Evolutionary conservation across 2,329 filamentous ascomycete species (phyloP), one percentile per base, ranked within the genome.

Genomic region (Fusarium equiseti): DNA sequence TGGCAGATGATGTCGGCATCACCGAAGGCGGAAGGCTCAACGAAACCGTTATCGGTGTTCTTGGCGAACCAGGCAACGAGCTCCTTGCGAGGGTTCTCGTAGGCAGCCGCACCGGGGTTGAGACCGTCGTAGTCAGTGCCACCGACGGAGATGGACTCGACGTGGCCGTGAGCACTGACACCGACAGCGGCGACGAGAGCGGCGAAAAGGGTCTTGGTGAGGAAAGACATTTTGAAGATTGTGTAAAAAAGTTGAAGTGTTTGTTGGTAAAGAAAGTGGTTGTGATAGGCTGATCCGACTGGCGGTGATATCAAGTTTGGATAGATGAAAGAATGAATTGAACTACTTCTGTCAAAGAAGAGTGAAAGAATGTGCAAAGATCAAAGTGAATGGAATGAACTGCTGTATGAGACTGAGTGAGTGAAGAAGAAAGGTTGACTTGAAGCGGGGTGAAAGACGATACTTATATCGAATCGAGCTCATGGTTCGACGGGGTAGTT

Each of bases 1-100:
- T 86, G 83, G 78, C 85, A 87, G 77, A 81, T 83, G 68, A 87
- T 85, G 63, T 85, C 84, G 53, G 77, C 49, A 22, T 74, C 76
- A 56, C 69, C 72, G 70, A 80, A 84, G 61, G 77, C 78, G 59
- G 81, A 74, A 46, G 81, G 81, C 51, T 77, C 82, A 24, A 88
- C 83, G 76, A 85, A 87, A 70, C 87, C 86, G 77, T 86, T 85
- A 75, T 84, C 84, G 51, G 81, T 81, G 67, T 83, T 80, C 44
- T 78, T 69, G 16, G 80, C 79, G 43, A 77, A 75, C 83, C 83
- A 85, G 42, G 82, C 83, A 22, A 76, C 60, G 13, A 76, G 73
- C 45, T 68, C 61, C 49, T 63, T 62, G 35, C 72, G 75, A 20
- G 71, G 68, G 55, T 71, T 73, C 13, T 70, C 56, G 64, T 72